Evolutionary conservation across 768 basidiomycete species (phyloP).

Genomic region (Mrakia hoshinonis): DNA sequence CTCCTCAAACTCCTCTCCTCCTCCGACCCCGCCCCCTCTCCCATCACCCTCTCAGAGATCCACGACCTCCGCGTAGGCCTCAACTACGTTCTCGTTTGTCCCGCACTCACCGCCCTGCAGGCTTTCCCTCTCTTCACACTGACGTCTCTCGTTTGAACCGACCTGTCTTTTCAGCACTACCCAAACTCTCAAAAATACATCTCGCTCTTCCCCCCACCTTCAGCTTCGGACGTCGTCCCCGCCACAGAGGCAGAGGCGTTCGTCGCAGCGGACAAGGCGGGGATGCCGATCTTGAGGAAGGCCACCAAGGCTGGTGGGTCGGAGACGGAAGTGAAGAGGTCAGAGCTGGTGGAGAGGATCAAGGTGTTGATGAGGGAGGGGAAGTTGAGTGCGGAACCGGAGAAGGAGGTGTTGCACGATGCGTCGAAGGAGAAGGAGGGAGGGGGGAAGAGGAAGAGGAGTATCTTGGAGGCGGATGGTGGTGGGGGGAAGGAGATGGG

Average conservation of each 20-base stretch:
- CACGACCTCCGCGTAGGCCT: constrained; percentile 69
- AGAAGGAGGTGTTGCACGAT: constrained; percentile 13
- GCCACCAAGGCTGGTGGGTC: constrained; percentile 12
- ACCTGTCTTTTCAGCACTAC: constrained; percentile 66
- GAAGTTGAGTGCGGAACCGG: constrained; percentile 23
- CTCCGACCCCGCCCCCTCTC: constrained; percentile 28
- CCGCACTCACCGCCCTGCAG: not conserved
- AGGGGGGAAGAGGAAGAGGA: constrained; percentile 5
- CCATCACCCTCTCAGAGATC: constrained; percentile 47
- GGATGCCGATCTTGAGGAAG: not conserved
- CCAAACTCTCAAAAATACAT: constrained; percentile 81
- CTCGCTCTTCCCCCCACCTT: constrained; percentile 61
- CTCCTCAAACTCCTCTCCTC: constrained; percentile 28
- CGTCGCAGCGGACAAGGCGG: not conserved
- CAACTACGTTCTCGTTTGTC: constrained; percentile 71
- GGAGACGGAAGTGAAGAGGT: constrained; percentile 14
- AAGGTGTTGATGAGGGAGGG: constrained; percentile 24
- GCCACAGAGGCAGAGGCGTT: constrained; percentile 6
- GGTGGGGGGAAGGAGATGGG: not conserved
- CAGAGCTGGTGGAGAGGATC: constrained; percentile 26
- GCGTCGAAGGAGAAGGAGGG: not conserved
- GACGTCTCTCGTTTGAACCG: constrained; percentile 5
- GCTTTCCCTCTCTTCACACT: constrained; percentile 28
- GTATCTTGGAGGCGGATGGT: not conserved
- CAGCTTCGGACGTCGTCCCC: not conserved